Evolutionary conservation across 345 rosid genomes (phyloP).

Genomic region (Citrus glauca): DNA sequence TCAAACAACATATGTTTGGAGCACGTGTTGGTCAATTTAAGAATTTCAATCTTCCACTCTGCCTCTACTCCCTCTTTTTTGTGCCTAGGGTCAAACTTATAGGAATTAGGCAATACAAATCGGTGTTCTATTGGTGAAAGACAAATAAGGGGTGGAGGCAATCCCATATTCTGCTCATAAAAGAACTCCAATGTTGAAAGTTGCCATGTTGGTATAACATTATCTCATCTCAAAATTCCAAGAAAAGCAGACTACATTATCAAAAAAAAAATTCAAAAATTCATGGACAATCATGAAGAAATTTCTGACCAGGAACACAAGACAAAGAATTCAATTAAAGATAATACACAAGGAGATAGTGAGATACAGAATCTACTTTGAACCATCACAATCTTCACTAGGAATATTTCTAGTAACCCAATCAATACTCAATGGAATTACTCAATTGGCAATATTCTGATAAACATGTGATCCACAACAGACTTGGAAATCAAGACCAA

Average conservation of each 20-base stretch:
- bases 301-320: neutral
- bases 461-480: neutral
- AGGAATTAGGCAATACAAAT: neutral
- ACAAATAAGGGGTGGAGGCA: neutral
- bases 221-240: neutral
- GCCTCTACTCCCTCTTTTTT: neutral
- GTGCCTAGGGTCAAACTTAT: neutral
- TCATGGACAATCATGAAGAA: neutral
- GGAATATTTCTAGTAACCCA: conserved; percentile 24
- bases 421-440: conserved; percentile 39
- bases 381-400: conserved; percentile 33
- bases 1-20: neutral
- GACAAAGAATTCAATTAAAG: neutral
- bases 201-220: neutral
- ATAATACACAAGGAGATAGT: neutral
- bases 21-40: neutral
- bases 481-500: neutral
- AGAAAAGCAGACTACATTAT: neutral
- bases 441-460: conserved; percentile 16
- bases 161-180: neutral
- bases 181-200: neutral
- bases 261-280: neutral
- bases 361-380: conserved; percentile 42
- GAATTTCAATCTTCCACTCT: neutral
- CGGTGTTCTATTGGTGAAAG: neutral